Base-by-base conservation (phyloP, 2,329 filamentous ascomycete genomes). In the Pseudocercospora pini-densiflorae region DNA sequence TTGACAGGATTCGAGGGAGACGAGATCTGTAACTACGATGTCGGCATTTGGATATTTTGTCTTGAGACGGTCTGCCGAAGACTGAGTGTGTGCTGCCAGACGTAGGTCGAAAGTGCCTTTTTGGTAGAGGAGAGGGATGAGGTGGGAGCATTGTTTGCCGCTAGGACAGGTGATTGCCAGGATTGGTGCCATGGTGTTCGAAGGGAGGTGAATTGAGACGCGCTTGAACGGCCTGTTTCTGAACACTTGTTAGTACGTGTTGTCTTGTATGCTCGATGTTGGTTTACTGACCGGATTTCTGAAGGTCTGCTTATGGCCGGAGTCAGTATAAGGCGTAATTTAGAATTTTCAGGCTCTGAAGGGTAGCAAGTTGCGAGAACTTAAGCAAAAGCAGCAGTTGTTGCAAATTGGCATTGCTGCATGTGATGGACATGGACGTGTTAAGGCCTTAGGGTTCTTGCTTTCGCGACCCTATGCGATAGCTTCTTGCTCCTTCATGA, bases 131-230 rank as follows among this genome's bases (percentile, higher is more conserved):
- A 77, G 70, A 10, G 78, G 78, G 51, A 81, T 75, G 29, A 81
- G 74, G 14, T 70, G 68, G 14, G 68, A 70, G 67, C 72, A 74
- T 71, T 79, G 78, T 58, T 79, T 79, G 61, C 79, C 79, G 29
- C 74, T 71, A 2, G 79, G 76, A 65, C 75, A 79, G 57, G 77
- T 80, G 21, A 81, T 64, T 12, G 65, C 66, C 4, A 67, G 58
- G 36, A 69, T 65, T 19, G 49, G 49, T 3, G 49, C 12, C 49
- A 53, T 53, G 23, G 49, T 27, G 3, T 54, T 54, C 4, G 10
- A 1, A 54, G 23, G 3, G 2, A 24, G 24, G 8, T 29, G 24
- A 24, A 3, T 5, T 21, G 23, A 54, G 24, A 24, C n/a, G 21
- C 2, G 45, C 45, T 19, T 1, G n/a, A 23, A 5, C 12, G 19